phyloP scores from a whole-genome alignment of 1,284 basidiomycete genomes.

The Leccinum fuscescens region DNA sequence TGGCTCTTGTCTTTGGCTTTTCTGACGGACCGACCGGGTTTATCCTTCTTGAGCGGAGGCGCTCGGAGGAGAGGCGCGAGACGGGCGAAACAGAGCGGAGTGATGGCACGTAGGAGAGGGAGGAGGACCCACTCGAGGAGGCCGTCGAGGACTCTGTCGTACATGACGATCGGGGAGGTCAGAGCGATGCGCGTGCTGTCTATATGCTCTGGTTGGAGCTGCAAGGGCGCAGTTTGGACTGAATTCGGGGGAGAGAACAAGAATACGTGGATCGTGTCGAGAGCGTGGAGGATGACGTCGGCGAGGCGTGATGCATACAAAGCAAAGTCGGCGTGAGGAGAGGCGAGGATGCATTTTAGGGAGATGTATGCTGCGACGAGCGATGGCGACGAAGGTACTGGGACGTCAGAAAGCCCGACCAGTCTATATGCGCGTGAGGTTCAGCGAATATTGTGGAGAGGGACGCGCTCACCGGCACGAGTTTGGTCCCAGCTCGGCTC shows the following conservation, averaged over 20 bases:
- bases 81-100: conserved; percentile 20
- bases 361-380: no score
- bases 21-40: not conserved
- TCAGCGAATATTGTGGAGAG: no score
- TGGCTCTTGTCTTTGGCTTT: conserved; percentile 6
- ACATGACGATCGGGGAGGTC: conserved; percentile 24
- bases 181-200: conserved; percentile 21
- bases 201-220: conserved; percentile 12
- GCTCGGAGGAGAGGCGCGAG: conserved; percentile 12
- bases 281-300: conserved; percentile 5
- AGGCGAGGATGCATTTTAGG: conserved; percentile 19
- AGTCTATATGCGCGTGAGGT: no score
- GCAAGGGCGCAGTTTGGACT: not conserved
- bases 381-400: no score
- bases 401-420: no score
- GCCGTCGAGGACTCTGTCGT: conserved; percentile 18
- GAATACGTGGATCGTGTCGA: conserved; percentile 16
- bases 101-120: conserved; percentile 18
- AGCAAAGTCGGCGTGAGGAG: conserved; percentile 7
- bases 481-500: no score
- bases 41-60: conserved; percentile 6
- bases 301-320: conserved; percentile 2
- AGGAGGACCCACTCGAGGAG: conserved; percentile 24
- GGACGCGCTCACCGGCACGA: no score
- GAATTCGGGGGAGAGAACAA: conserved; percentile 17